Base-by-base conservation (phyloP, 2,329 filamentous ascomycete species). In the Penicillium italicum region DNA sequence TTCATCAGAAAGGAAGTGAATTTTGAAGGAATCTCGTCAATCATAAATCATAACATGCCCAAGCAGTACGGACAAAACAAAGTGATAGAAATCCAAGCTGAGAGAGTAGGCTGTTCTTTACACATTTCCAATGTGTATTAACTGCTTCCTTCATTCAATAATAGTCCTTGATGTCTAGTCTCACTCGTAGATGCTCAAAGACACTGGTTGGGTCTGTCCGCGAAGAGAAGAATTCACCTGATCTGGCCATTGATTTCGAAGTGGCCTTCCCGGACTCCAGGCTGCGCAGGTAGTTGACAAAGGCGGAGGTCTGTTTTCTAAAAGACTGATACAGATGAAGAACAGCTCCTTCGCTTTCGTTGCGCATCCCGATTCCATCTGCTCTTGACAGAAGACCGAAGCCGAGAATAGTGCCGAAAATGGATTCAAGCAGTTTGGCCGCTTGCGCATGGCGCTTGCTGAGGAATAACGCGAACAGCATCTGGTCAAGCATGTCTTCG, bases 401-500 rank as follows among this genome's bases (percentile, higher is more conserved):
- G 12, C 80, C 76, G 11, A 96, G 76, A n/a, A 96, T 82, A 0
- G 84, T 73, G 1, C 79, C 77, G 60, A 95, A 93, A 1, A 93
- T 88, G 18, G 89, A 87, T 58, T 95, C 88, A 0, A 96, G 75
- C 0, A 95, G 75, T 37, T 82, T 82, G 60, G 91, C 78, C 0
- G 91, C 83, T 1, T 89, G 86, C 56, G 85, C 80, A 69, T 96
- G 91, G 34, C 88, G 80, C 65, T 88, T 89, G 56, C 88, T 82
- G 3, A 96, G 76, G 14, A 96, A 80, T 0, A 94, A 76, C 0
- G 85, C 84, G 58, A 85, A 84, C 75, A 92, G 83, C 44, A 95
- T 91, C 48, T 85, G 80, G 67, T 95, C 88, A 2, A 96, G 79
- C 8, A 87, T 82, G 33, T 82, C 78, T 58, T 91, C 87, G 63